phyloP scores from a whole-genome alignment of 2,329 filamentous ascomycete species.

The Fonsecaea pedrosoi region DNA sequence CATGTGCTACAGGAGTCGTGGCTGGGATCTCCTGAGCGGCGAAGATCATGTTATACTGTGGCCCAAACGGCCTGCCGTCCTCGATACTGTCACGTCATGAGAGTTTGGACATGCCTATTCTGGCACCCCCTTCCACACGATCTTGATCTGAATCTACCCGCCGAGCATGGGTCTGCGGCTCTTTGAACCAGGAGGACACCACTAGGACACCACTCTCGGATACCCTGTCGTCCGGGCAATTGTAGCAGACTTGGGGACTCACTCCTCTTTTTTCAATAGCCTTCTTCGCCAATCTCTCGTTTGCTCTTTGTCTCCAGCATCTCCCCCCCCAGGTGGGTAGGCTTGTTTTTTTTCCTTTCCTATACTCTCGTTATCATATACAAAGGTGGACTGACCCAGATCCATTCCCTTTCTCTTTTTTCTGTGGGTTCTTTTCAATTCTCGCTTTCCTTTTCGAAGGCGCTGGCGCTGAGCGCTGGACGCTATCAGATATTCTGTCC shows the following conservation, averaged over 20 bases:
- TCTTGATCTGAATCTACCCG: conserved; percentile 22
- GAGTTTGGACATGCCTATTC: conserved; percentile 5
- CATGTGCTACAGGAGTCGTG: conserved; percentile 27
- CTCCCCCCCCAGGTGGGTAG: conserved; percentile 6
- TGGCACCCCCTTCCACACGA: conserved; percentile 21
- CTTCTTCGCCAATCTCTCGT: conserved; percentile 23
- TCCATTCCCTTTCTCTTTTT: conserved; percentile 23
- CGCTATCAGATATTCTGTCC: conserved; percentile 14
- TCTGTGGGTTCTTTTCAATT: conserved; percentile 11
- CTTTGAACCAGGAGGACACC: background rate
- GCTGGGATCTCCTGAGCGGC: background rate
- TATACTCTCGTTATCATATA: conserved; percentile 24
- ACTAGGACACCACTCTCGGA: conserved; percentile 3
- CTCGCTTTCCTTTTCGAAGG: conserved; percentile 17
- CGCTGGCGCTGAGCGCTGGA: conserved; percentile 37
- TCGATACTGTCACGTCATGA: conserved; percentile 21
- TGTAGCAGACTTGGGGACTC: background rate
- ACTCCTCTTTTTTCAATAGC: conserved; percentile 5
- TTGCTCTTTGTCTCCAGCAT: conserved; percentile 14
- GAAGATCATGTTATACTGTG: conserved; percentile 20
- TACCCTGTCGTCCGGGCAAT: conserved; percentile 16
- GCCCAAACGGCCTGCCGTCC: background rate
- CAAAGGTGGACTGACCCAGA: conserved; percentile 23
- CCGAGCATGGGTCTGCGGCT: conserved; percentile 14
- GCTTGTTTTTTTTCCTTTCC: conserved; percentile 15